These are phyloP conservation scores for Trichoderma sp. DNA, from an alignment of 2,329 filamentous ascomycete genomes.

Conservation along the genomic window DNA sequence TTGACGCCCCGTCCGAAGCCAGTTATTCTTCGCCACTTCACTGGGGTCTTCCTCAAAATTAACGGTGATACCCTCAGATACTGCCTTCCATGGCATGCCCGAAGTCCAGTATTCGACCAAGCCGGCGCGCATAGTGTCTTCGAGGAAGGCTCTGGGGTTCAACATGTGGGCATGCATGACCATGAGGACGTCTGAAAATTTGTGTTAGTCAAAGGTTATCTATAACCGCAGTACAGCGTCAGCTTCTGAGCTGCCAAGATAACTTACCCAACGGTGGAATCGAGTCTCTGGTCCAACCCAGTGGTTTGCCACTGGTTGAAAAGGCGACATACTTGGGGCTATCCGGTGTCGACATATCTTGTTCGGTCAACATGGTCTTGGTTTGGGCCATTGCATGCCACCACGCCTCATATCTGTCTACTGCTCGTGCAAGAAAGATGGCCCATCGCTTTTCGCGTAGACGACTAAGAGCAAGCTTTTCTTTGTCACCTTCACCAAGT, in stretches of 20 bases:
- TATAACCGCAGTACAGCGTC: background rate
- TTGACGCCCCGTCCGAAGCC: conserved; percentile 48
- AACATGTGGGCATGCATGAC: conserved; percentile 79
- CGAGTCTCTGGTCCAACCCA: conserved; percentile 39
- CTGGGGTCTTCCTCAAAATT: conserved; percentile 56
- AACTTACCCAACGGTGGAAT: conserved; percentile 58
- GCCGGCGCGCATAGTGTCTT: conserved; percentile 65
- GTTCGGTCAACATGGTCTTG: conserved; percentile 33
- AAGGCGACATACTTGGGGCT: conserved; percentile 36
- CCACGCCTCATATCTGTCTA: conserved; percentile 67
- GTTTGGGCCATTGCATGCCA: conserved; percentile 44
- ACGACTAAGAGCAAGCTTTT: conserved; percentile 41
- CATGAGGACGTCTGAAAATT: conserved; percentile 64
- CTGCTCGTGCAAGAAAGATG: conserved; percentile 65
- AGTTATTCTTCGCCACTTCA: conserved; percentile 43
- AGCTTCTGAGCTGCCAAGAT: background rate
- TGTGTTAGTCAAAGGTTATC: background rate
- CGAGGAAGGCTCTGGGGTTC: conserved; percentile 70
- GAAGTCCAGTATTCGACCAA: conserved; percentile 56
- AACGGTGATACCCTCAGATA: conserved; percentile 58
- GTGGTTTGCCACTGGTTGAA: conserved; percentile 23
- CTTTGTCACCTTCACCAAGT: conserved; percentile 32
- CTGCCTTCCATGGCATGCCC: conserved; percentile 63
- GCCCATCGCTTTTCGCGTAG: conserved; percentile 73
- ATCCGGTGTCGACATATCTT: conserved; percentile 34